Percentiles rank a stretch among this genome's conserved stretches.
Conservation (phyloP, 257 asterid species). For the Euphrasia confusa region DNA sequence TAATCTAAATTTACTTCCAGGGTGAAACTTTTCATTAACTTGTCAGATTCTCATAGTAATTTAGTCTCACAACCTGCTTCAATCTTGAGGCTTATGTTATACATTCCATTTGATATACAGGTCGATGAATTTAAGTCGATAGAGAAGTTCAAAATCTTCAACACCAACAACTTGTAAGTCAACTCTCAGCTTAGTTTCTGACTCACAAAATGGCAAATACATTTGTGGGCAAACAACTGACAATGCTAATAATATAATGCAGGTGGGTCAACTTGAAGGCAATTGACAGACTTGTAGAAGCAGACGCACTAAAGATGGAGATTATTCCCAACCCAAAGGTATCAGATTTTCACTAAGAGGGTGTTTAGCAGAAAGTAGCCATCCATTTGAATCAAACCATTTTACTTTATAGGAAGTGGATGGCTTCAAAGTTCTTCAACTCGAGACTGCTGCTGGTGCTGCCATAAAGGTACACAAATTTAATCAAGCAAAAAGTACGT, state of each 20-base stretch:
- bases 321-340: conserved; percentile 99
- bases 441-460: conserved; percentile 99
- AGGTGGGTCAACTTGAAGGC: conserved; percentile 96
- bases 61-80: conserved; percentile 22
- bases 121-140: conserved; percentile 90
- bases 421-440: conserved; percentile 93
- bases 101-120: conserved; percentile 40
- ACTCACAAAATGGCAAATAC: not conserved
- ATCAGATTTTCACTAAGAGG: conserved; percentile 18
- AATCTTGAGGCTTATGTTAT: conserved; percentile 15
- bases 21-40: too few relatives aligned
- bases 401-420: conserved; percentile 70
- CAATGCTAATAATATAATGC: conserved; percentile 26
- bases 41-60: not conserved
- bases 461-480: conserved; percentile 69
- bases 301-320: conserved; percentile 85
- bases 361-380: not conserved
- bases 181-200: conserved; percentile 8
- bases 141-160: conserved; percentile 97
- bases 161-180: conserved; percentile 95
- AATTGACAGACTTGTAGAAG: conserved; percentile 74
- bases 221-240: conserved; percentile 13
- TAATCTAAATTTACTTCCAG: too few relatives aligned
- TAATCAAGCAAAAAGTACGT: not conserved
- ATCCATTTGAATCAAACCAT: conserved; percentile 14